Evolutionary conservation across 2,329 filamentous ascomycete genomes (phyloP).

Genomic region (Lasiodiplodia citricola): DNA sequence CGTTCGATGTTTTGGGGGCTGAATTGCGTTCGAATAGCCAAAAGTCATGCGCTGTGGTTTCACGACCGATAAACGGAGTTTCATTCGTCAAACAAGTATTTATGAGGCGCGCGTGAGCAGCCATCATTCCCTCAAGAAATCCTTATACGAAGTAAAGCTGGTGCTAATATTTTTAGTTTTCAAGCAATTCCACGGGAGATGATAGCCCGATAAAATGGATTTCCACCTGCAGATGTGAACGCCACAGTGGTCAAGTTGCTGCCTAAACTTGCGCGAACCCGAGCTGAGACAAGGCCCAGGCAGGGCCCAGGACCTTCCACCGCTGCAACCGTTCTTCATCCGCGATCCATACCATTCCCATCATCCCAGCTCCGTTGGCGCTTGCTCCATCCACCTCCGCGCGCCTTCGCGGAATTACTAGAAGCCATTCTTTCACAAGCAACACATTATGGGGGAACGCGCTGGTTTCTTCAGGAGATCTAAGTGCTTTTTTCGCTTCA

Average conservation of each 20-base stretch:
- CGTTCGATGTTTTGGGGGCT: no score
- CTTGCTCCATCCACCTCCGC: conserved; percentile 44
- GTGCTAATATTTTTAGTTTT: no score
- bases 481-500: not conserved
- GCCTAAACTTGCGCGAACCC: conserved; percentile 32
- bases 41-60: no score
- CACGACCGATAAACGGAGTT: no score
- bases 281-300: conserved; percentile 44
- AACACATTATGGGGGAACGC: conserved; percentile 55
- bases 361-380: conserved; percentile 55
- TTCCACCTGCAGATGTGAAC: no score
- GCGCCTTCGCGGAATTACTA: conserved; percentile 54
- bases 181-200: no score
- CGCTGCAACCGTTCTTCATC: conserved; percentile 42
- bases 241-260: not conserved
- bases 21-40: no score
- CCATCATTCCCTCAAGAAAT: no score
- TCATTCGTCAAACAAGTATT: no score
- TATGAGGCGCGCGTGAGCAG: no score
- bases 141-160: no score
- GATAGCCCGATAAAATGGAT: no score
- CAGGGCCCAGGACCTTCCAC: conserved; percentile 47
- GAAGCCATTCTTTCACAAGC: conserved; percentile 50
- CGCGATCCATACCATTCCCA: conserved; percentile 51
- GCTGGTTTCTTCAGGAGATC: conserved; percentile 12